Conservation (phyloP, 2,329 filamentous ascomycete genomes). For the Tolypocladium endophyticum region DNA sequence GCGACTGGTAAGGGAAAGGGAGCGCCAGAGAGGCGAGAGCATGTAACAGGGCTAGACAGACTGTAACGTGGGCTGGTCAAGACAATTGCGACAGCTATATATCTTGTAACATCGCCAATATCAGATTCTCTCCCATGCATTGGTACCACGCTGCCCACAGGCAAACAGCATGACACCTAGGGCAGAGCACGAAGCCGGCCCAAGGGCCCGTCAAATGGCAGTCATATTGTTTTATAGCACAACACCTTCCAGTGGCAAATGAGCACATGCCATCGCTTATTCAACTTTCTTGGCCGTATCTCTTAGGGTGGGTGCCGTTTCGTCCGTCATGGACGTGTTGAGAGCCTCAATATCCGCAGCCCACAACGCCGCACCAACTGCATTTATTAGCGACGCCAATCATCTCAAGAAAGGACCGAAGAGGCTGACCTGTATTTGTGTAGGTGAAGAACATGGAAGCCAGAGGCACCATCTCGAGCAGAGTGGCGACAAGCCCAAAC, state of each 20-base stretch:
- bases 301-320: conserved; percentile 39
- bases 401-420: background rate
- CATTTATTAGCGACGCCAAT: conserved; percentile 3
- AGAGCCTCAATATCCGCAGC: conserved; percentile 70
- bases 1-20: background rate
- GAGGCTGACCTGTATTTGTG: conserved; percentile 61
- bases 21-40: background rate
- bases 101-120: background rate
- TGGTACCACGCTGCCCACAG: no score
- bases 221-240: no score
- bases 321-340: conserved; percentile 35
- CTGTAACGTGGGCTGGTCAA: background rate
- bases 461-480: conserved; percentile 78
- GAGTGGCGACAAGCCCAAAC: conserved; percentile 61
- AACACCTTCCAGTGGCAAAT: background rate
- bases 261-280: background rate
- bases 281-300: conserved; percentile 39
- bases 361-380: conserved; percentile 88
- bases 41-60: background rate
- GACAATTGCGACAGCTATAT: background rate
- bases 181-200: background rate
- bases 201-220: background rate
- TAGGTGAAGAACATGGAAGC: conserved; percentile 77
- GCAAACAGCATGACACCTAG: background rate
- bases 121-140: background rate